A percentile compares a stretch with the other conserved stretches of the same genome.
Conservation (phyloP, 176 grass and related monocot species). For the Phoenix roebelenii region DNA sequence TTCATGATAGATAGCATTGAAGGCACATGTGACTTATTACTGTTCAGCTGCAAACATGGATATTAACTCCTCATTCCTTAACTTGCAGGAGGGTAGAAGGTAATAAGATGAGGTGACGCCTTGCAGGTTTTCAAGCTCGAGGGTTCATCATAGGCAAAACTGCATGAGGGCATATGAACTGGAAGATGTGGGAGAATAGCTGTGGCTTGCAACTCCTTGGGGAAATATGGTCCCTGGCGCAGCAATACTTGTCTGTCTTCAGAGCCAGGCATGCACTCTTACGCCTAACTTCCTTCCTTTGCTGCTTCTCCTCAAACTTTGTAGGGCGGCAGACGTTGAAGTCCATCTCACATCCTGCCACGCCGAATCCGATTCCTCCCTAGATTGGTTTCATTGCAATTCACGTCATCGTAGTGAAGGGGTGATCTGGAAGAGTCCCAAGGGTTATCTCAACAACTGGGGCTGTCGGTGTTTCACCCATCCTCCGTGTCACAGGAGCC, state of each 20-base stretch:
- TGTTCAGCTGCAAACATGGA: too few relatives aligned
- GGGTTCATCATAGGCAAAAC: conserved; percentile 68
- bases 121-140: conserved; percentile 63
- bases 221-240: conserved; percentile 47
- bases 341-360: conserved; percentile 49
- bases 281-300: conserved; percentile 51
- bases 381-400: conserved; percentile 58
- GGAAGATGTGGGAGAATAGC: conserved; percentile 75
- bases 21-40: too few relatives aligned
- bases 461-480: conserved; percentile 6
- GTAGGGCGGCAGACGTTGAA: conserved; percentile 75
- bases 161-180: conserved; percentile 79
- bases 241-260: conserved; percentile 60
- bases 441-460: conserved; percentile 81
- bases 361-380: conserved; percentile 56
- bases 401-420: conserved; percentile 69
- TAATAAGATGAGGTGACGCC: conserved; percentile 66
- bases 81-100: conserved; percentile 60
- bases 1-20: too few relatives aligned
- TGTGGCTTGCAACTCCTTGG: conserved; percentile 48
- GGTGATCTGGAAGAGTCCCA: conserved; percentile 32
- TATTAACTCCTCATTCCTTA: neutral
- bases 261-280: conserved; percentile 73
- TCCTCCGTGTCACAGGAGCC: conserved; percentile 34
- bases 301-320: conserved; percentile 49